Evolutionary conservation across 1,284 basidiomycete species (phyloP), one percentile per base, ranked within the genome.

Genomic region (Pascua guehoae): DNA sequence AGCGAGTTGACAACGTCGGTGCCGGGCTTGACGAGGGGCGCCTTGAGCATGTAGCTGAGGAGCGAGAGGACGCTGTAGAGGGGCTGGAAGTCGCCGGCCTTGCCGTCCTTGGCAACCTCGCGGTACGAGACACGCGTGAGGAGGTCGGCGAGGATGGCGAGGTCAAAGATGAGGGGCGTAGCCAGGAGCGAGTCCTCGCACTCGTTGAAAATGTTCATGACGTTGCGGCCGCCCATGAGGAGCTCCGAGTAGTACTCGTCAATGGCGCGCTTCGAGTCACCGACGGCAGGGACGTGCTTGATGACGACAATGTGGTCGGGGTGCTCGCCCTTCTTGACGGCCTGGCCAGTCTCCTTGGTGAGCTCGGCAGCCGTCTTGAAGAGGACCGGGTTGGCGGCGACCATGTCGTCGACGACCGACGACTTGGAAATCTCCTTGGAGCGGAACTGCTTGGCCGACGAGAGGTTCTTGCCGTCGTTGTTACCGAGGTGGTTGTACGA

Each of bases 401-500:
- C 93, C 93, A 95, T 96, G 77, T 96, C 95, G 71, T 98, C 95
- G 47, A 98, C 93, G 64, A 98, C 95, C 63, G 87, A 90, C 71
- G 88, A 89, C 86, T 97, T 97, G 82, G 86, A 88, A 76, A 94
- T 94, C 81, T 98, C 95, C 86, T 98, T 98, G 82, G 87, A 89
- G 82, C 88, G 89, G 87, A 98, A 98, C 81, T 98, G 94, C 63
- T 81, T 82, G 78, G 92, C 89, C n/a, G 91, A 88, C 58, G 85
- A 88, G 71, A 98, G 80, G 81, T 97, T 96, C 79, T 87, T 86
- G 38, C 93, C 94, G 74, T 97, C 94, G 76, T 98, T 98, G 84
- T 98, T 98, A 43, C 96, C 95, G 53, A 98, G 85, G 79, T 98
- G 95, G 84, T 98, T 98, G 84, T 98, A 98, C 38, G 89, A 93